Evolutionary conservation across 1,139 yeast species (phyloP).

Genomic region (Sporopachydermia cereana): DNA sequence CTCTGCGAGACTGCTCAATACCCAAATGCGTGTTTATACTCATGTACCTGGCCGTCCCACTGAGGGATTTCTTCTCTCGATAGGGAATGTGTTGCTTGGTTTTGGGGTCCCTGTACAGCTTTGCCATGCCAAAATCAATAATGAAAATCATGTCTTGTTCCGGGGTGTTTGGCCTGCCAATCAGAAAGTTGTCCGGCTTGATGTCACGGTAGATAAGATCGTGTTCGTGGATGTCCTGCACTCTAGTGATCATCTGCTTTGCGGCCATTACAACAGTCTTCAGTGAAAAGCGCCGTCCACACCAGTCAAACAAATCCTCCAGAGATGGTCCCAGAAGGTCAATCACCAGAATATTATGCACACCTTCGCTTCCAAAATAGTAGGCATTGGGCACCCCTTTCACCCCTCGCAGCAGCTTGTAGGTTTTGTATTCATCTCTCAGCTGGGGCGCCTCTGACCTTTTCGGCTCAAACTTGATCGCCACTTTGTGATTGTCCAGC

Average conservation of each 20-base stretch:
- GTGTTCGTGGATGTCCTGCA: slow-evolving; percentile 55
- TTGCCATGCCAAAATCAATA: slow-evolving; percentile 51
- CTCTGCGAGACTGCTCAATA: slow-evolving; percentile 53
- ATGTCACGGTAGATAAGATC: slow-evolving; percentile 67
- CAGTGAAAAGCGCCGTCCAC: slow-evolving; percentile 56
- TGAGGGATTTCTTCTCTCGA: slow-evolving; percentile 48
- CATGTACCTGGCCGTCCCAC: slow-evolving; percentile 59
- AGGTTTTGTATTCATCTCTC: slow-evolving; percentile 66
- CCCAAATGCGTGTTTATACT: slow-evolving; percentile 55
- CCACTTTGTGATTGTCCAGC: slow-evolving; percentile 64
- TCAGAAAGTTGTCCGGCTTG: slow-evolving; percentile 65
- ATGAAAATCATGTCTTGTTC: slow-evolving; percentile 40
- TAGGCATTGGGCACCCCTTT: slow-evolving; percentile 65
- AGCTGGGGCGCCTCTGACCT: slow-evolving; percentile 74
- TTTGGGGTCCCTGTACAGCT: slow-evolving; percentile 51
- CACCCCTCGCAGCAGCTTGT: slow-evolving; percentile 49
- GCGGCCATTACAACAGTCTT: slow-evolving; percentile 67
- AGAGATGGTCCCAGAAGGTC: slow-evolving; percentile 67
- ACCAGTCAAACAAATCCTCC: slow-evolving; percentile 76
- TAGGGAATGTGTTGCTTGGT: slow-evolving; percentile 50
- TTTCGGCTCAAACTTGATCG: slow-evolving; percentile 64
- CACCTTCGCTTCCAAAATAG: slow-evolving; percentile 72
- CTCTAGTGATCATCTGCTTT: slow-evolving; percentile 59
- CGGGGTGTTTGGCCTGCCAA: slow-evolving; percentile 54
- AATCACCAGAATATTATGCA: slow-evolving; percentile 62